These are phyloP conservation scores for Dillenia turbinata DNA, from an alignment of 164 flowering plant genomes.

Conservation along the genomic window DNA sequence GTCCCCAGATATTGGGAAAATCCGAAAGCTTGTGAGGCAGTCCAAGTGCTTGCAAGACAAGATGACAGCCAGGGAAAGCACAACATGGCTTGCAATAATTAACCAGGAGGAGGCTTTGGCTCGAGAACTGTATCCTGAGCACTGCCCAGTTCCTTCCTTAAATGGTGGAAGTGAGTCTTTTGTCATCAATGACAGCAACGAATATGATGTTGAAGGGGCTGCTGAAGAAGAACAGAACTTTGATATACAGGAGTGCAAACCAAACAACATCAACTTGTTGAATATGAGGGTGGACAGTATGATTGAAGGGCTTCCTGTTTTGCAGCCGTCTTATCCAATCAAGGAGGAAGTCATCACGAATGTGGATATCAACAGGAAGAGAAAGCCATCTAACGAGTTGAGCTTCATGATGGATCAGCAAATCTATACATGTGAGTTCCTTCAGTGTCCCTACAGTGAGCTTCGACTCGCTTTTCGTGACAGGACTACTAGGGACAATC, in stretches of 20 bases:
- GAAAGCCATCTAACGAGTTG: slow-evolving; percentile 30
- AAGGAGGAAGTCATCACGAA: slow-evolving; percentile 29
- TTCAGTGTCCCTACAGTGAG: slow-evolving; percentile 41
- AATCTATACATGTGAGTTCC: slow-evolving; percentile 40
- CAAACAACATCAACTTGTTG: slow-evolving; percentile 17
- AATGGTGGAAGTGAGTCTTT: slow-evolving; percentile 37
- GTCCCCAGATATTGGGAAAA: slow-evolving; percentile 54
- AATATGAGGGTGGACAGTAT: slow-evolving; percentile 13
- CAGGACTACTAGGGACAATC: slow-evolving; percentile 46
- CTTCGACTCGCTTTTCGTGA: slow-evolving; percentile 40
- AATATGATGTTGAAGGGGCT: slow-evolving; percentile 53
- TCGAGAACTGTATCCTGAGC: slow-evolving; percentile 40
- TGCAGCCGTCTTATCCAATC: slow-evolving; percentile 15
- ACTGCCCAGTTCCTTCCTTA: slow-evolving; percentile 29
- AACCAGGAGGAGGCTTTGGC: slow-evolving; percentile 50
- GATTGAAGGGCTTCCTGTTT: slow-evolving; percentile 16
- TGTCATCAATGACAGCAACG: slow-evolving; percentile 30
- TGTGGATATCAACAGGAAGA: slow-evolving; percentile 38
- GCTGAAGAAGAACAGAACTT: slow-evolving; percentile 31
- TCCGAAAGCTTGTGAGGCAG: slow-evolving; percentile 56
- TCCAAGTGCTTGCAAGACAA: slow-evolving; percentile 64
- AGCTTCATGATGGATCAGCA: slow-evolving; percentile 30
- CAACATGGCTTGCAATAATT: slow-evolving; percentile 54
- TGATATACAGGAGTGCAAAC: slow-evolving; percentile 39
- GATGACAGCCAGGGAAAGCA: slow-evolving; percentile 60